phyloP scores from a whole-genome alignment of 225 moss, liverwort and hornwort species.

The Marchantia paleacea region DNA sequence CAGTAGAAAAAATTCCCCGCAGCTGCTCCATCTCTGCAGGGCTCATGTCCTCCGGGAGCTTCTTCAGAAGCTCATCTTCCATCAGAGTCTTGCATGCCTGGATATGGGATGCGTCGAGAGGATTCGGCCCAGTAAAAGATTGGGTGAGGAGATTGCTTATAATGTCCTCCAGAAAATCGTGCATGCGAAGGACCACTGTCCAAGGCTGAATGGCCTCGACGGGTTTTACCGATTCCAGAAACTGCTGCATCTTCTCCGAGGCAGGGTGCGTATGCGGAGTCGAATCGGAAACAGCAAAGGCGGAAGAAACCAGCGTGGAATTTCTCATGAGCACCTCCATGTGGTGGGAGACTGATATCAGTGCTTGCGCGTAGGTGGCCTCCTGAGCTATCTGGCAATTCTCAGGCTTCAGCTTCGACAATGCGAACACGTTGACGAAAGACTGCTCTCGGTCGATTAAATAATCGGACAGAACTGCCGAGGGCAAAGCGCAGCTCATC shows the following conservation, averaged over 20 bases:
- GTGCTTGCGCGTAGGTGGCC: neutral
- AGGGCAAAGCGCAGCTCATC: neutral
- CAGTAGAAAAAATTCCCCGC: constrained; percentile 24
- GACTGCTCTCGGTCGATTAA: neutral
- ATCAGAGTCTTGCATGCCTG: constrained; percentile 34
- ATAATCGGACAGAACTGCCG: neutral
- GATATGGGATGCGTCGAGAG: constrained; percentile 25
- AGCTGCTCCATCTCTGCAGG: constrained; percentile 22
- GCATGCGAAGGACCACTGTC: constrained; percentile 31
- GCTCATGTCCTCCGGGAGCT: constrained; percentile 27
- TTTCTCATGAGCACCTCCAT: constrained; percentile 2
- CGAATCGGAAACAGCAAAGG: neutral
- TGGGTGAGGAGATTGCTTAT: constrained; percentile 2
- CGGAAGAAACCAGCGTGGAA: neutral
- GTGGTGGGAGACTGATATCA: constrained; percentile 1
- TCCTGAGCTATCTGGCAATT: neutral
- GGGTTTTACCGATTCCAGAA: constrained; percentile 21
- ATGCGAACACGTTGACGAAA: neutral
- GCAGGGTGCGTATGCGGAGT: constrained; percentile 15
- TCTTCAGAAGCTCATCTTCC: constrained; percentile 30
- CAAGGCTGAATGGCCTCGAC: constrained; percentile 26
- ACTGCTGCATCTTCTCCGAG: constrained; percentile 32
- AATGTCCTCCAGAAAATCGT: constrained; percentile 26
- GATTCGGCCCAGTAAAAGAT: constrained; percentile 13
- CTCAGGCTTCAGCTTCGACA: neutral